Percentiles rank a stretch among this genome's conserved stretches.
These are phyloP conservation scores for Aureobasidium sp. DNA, from an alignment of 2,329 filamentous ascomycete genomes.

Conservation along the genomic window DNA sequence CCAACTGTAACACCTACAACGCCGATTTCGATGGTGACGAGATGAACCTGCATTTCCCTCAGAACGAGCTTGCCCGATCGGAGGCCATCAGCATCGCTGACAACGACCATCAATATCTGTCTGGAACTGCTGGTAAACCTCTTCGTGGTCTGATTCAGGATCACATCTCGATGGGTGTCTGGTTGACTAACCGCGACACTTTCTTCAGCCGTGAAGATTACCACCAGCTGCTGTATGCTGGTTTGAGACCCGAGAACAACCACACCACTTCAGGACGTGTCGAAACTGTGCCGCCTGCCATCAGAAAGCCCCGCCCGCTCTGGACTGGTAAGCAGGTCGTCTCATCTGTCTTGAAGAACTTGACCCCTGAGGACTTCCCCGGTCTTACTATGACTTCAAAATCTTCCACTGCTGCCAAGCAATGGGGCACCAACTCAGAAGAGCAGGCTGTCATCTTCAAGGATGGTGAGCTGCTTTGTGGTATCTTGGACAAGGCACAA, in stretches of 20 bases:
- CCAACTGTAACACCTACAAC: slow-evolving; percentile 99
- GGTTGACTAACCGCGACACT: slow-evolving; percentile 81
- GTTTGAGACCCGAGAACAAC: slow-evolving; percentile 78
- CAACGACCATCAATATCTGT: slow-evolving; percentile 94
- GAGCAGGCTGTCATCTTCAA: slow-evolving; percentile 76
- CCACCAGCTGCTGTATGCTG: slow-evolving; percentile 86
- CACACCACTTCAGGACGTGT: slow-evolving; percentile 79
- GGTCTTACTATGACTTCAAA: slow-evolving; percentile 72
- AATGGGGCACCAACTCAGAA: slow-evolving; percentile 66
- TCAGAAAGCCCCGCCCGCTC: slow-evolving; percentile 68
- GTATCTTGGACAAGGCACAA: slow-evolving; percentile 92
- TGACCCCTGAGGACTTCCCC: slow-evolving; percentile 66
- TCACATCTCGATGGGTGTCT: slow-evolving; percentile 90
- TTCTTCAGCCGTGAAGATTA: slow-evolving; percentile 86
- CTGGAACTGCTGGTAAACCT: slow-evolving; percentile 85
- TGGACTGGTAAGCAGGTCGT: slow-evolving; percentile 98
- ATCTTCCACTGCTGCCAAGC: slow-evolving; percentile 65
- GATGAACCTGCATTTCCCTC: slow-evolving; percentile 99
- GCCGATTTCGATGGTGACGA: slow-evolving; percentile 99
- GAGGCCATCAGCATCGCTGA: slow-evolving; percentile 91
- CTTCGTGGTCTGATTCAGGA: slow-evolving; percentile 95
- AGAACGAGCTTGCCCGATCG: slow-evolving; percentile 87
- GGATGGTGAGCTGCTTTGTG: slow-evolving; percentile 77
- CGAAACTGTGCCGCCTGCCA: slow-evolving; percentile 67
- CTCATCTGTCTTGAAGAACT: slow-evolving; percentile 86